Percentiles rank a stretch among this genome's conserved stretches.
Evolutionary conservation across 2,329 filamentous ascomycete genomes (phyloP).

Genomic region (Penicillium paneum): DNA sequence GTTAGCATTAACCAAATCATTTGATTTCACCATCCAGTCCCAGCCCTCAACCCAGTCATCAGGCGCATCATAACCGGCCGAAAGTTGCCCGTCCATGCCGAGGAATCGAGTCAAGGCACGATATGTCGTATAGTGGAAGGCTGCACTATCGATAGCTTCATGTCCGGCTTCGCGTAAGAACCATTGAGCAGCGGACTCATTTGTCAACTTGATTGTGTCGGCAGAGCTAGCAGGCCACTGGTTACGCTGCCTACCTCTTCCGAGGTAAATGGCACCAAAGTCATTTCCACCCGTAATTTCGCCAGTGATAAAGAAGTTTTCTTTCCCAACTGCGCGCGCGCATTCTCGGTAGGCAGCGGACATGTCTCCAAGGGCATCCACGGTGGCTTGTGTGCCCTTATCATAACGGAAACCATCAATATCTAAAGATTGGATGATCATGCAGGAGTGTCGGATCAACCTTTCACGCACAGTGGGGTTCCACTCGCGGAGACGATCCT

Average conservation of each 20-base stretch:
- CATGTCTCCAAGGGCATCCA: conserved; percentile 60
- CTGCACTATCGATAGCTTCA: conserved; percentile 57
- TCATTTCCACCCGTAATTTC: conserved; percentile 63
- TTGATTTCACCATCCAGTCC: conserved; percentile 55
- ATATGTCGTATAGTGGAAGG: conserved; percentile 63
- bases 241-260: conserved; percentile 57
- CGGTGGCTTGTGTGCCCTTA: conserved; percentile 62
- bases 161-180: conserved; percentile 54
- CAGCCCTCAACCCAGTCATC: conserved; percentile 55
- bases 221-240: conserved; percentile 46
- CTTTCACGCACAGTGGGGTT: conserved; percentile 55
- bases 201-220: conserved; percentile 49
- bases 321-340: conserved; percentile 54
- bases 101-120: conserved; percentile 59
- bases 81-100: conserved; percentile 56
- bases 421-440: conserved; percentile 59
- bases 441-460: conserved; percentile 60
- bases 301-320: conserved; percentile 63
- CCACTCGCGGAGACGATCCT: conserved; percentile 66
- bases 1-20: conserved; percentile 59
- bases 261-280: conserved; percentile 59
- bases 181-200: conserved; percentile 41
- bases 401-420: conserved; percentile 66
- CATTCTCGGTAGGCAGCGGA: conserved; percentile 58
- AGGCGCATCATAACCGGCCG: conserved; percentile 52